Evolutionary conservation across 2,329 filamentous ascomycete species (phyloP).

Genomic region (Colletotrichum sp.): DNA sequence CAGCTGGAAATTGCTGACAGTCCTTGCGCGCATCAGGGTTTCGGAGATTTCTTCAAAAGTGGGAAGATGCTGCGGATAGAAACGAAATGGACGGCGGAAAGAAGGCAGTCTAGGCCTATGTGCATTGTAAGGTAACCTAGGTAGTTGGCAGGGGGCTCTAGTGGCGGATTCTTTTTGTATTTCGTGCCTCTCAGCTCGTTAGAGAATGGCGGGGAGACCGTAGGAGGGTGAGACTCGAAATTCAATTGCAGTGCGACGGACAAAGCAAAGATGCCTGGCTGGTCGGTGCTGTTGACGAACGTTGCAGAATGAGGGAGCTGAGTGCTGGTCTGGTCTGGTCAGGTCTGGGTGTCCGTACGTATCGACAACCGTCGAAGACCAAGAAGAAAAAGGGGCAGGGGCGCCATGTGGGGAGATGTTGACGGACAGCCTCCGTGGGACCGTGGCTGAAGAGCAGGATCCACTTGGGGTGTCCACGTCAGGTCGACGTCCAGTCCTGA

Average conservation of each 20-base stretch:
- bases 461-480: background rate
- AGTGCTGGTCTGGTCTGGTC: background rate
- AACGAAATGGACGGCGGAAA: background rate
- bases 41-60: slow-evolving; percentile 4
- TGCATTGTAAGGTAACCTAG: background rate
- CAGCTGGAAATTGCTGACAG: background rate
- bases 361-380: background rate
- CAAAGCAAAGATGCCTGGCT: background rate
- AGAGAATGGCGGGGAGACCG: slow-evolving; percentile 1
- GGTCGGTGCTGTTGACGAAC: slow-evolving; percentile 10
- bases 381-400: background rate
- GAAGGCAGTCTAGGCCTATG: background rate
- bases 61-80: background rate
- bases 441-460: background rate
- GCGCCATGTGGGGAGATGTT: slow-evolving; percentile 1
- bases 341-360: background rate
- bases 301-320: slow-evolving; percentile 9
- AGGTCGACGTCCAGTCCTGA: background rate
- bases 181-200: background rate
- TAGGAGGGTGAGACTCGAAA: background rate
- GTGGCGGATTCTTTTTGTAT: background rate
- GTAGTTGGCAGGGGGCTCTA: background rate
- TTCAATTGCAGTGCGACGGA: background rate
- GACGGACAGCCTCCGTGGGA: slow-evolving; percentile 4
- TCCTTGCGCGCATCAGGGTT: slow-evolving; percentile 7